These are phyloP conservation scores for Globisporangium paroecandrum DNA, from an alignment of 352 stramenopile genomes.

Conservation along the genomic window DNA sequence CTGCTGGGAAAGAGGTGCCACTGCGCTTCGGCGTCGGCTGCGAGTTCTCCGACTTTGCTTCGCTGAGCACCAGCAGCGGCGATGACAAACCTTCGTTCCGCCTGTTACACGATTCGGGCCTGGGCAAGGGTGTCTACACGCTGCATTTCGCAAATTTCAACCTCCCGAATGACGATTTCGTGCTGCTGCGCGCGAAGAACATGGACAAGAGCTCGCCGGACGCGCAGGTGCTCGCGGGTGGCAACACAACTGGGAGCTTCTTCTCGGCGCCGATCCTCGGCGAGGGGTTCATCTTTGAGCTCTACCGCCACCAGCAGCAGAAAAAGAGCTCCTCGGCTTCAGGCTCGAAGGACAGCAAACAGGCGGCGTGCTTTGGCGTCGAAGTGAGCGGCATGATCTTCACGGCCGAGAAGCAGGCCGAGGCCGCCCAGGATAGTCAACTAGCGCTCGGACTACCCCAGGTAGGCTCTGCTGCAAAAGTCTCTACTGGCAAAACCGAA, in stretches of 20 bases:
- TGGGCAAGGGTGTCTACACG: slow-evolving; percentile 55
- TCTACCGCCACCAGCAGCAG: slow-evolving; percentile 26
- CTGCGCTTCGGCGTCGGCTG: slow-evolving; percentile 45
- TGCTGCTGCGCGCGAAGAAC: slow-evolving; percentile 39
- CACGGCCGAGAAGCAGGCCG: slow-evolving; percentile 27
- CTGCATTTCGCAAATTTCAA: slow-evolving; percentile 56
- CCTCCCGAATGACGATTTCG: slow-evolving; percentile 41
- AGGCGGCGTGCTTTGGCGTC: slow-evolving; percentile 42
- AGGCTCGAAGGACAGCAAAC: not conserved
- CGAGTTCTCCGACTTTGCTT: slow-evolving; percentile 50
- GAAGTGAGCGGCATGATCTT: slow-evolving; percentile 49
- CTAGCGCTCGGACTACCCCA: slow-evolving; percentile 23
- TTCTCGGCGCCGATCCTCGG: slow-evolving; percentile 48
- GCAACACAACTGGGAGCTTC: slow-evolving; percentile 52
- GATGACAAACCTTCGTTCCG: slow-evolving; percentile 30
- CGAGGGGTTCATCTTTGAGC: slow-evolving; percentile 41
- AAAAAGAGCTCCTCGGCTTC: not conserved
- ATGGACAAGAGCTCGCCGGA: slow-evolving; percentile 15
- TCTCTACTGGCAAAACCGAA: slow-evolving; percentile 6
- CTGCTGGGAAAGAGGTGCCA: slow-evolving; percentile 16
- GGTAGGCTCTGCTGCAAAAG: not conserved
- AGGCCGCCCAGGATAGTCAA: slow-evolving; percentile 20
- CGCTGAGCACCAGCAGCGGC: slow-evolving; percentile 19
- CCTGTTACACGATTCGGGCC: slow-evolving; percentile 41
- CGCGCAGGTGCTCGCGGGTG: slow-evolving; percentile 31